A percentile compares a stretch with the other conserved stretches of the same genome.
Conservation (phyloP, 345 rosid genomes). For the Populus tremula region DNA sequence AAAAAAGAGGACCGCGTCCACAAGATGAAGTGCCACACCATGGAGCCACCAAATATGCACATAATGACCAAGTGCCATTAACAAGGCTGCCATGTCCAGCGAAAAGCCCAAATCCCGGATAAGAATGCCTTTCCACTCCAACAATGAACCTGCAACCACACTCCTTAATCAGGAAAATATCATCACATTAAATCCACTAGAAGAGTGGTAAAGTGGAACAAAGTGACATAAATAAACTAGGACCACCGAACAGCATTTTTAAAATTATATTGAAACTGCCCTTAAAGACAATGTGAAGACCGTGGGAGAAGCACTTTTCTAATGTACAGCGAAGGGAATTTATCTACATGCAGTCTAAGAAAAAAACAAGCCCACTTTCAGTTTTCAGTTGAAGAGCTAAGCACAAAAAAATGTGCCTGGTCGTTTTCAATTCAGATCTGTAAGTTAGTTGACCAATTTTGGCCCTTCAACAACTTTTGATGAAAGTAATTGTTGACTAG, state of each 20-base stretch:
- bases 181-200: conserved; percentile 3
- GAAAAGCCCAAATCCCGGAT: conserved; percentile 85
- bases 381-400: background rate
- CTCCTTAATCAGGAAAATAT: conserved; percentile 14
- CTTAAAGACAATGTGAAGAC: background rate
- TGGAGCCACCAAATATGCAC: conserved; percentile 91
- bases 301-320: background rate
- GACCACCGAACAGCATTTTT: background rate
- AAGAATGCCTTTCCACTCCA: conserved; percentile 93
- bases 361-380: background rate
- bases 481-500: background rate
- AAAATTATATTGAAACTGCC: background rate
- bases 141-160: conserved; percentile 63
- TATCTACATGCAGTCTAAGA: background rate
- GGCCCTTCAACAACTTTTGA: background rate
- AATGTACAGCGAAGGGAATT: background rate
- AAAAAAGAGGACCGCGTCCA: conserved; percentile 82
- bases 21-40: conserved; percentile 93
- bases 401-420: background rate
- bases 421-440: background rate
- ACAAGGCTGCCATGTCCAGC: conserved; percentile 86
- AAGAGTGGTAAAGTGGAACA: conserved; percentile 1
- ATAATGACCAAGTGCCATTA: conserved; percentile 94
- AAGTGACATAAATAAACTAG: background rate
- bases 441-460: background rate